These are phyloP conservation scores for Rhizopogon vesiculosus DNA, from an alignment of 768 basidiomycete genomes.

Conservation along the genomic window DNA sequence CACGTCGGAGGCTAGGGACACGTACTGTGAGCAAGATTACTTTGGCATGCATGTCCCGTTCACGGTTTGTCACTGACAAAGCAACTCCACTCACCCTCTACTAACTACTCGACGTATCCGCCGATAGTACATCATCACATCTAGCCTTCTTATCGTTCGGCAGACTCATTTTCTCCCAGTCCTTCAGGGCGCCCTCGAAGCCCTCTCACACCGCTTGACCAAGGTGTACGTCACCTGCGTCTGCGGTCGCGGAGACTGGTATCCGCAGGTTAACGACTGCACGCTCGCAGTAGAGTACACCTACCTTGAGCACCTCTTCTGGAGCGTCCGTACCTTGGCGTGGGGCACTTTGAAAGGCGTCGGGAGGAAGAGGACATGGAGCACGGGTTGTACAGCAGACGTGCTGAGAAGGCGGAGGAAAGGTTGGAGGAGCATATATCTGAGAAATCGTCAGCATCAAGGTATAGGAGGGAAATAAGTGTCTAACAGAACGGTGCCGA, in stretches of 20 bases:
- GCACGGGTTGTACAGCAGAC: conserved; percentile 63
- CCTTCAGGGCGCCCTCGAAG: conserved; percentile 61
- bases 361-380: conserved; percentile 79
- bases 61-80: too few relatives aligned
- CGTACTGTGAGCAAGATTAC: too few relatives aligned
- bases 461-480: not conserved
- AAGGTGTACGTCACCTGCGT: conserved; percentile 42
- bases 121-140: conserved; percentile 15
- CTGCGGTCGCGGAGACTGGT: conserved; percentile 23
- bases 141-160: conserved; percentile 15
- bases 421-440: conserved; percentile 67
- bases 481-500: conserved; percentile 50
- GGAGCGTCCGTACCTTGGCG: conserved; percentile 22
- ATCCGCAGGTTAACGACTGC: conserved; percentile 51
- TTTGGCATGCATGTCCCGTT: too few relatives aligned
- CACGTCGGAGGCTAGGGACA: too few relatives aligned
- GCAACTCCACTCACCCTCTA: too few relatives aligned
- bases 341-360: conserved; percentile 64
- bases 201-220: conserved; percentile 75
- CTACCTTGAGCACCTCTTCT: conserved; percentile 72
- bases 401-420: conserved; percentile 52
- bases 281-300: conserved; percentile 74
- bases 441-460: conserved; percentile 20
- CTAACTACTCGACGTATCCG: conserved; percentile 19
- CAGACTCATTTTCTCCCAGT: conserved; percentile 46